Evolutionary conservation across 768 basidiomycete genomes (phyloP).

Genomic region (Harrya chromipes): DNA sequence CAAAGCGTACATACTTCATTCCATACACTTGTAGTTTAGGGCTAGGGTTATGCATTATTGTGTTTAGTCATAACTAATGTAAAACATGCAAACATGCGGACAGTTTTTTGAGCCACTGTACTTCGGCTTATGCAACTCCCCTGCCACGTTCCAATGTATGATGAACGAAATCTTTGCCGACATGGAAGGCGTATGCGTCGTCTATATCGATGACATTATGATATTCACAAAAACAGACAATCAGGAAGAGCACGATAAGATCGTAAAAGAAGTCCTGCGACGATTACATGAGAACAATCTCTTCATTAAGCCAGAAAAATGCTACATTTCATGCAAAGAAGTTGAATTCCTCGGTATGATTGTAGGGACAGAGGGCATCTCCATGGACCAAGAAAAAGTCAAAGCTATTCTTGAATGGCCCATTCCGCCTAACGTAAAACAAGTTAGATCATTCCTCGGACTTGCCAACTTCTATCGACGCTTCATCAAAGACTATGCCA

Average conservation of each 20-base stretch:
- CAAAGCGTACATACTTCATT: too few species aligned
- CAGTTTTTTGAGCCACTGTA: too few species aligned
- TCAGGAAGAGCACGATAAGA: too few species aligned
- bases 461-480: constrained; percentile 31
- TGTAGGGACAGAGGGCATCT: constrained; percentile 15
- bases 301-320: constrained; percentile 38
- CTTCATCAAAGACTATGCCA: constrained; percentile 7
- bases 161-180: constrained; percentile 2
- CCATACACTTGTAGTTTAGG: too few species aligned
- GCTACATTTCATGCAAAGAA: constrained; percentile 24
- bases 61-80: too few species aligned
- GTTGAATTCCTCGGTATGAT: constrained; percentile 34
- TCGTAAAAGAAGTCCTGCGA: constrained; percentile 9
- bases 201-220: too few species aligned
- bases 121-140: too few species aligned
- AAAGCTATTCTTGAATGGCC: constrained; percentile 32
- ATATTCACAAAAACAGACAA: too few species aligned
- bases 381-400: constrained; percentile 36
- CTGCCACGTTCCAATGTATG: too few species aligned
- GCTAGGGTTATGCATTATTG: too few species aligned
- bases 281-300: constrained; percentile 31
- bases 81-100: too few species aligned
- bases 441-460: constrained; percentile 27
- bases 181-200: too few species aligned
- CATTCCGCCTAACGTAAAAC: constrained; percentile 8